These are phyloP conservation scores for Reticulascus tulasneorum DNA, from an alignment of 2,329 filamentous ascomycete genomes.

Conservation along the genomic window DNA sequence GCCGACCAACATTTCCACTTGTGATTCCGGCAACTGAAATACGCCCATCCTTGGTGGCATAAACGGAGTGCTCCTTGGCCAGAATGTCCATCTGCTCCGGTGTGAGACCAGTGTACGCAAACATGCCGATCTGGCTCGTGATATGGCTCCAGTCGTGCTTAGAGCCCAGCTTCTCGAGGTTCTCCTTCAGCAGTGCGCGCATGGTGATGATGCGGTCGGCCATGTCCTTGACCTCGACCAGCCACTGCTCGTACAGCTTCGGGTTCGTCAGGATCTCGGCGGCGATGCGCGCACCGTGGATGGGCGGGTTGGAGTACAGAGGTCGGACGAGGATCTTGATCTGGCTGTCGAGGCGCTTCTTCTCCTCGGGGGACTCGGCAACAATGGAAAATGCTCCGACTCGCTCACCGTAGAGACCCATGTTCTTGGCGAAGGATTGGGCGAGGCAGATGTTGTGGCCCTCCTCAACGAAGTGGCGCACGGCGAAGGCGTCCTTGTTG, in stretches of 20 bases:
- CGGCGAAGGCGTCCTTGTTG: slow-evolving; percentile 86
- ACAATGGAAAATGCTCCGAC: slow-evolving; percentile 95
- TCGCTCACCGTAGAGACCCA: slow-evolving; percentile 99
- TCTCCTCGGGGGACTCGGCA: slow-evolving; percentile 79
- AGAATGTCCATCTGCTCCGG: slow-evolving; percentile 87
- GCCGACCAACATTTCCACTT: slow-evolving; percentile 69
- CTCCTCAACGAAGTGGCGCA: slow-evolving; percentile 89
- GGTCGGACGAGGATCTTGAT: slow-evolving; percentile 97
- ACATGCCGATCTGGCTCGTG: slow-evolving; percentile 99
- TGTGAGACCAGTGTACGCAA: slow-evolving; percentile 92
- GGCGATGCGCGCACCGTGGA: slow-evolving; percentile 93
- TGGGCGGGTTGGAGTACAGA: slow-evolving; percentile 95
- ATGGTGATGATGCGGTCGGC: slow-evolving; percentile 98
- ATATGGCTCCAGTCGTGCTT: slow-evolving; percentile 99
- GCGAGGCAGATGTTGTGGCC: slow-evolving; percentile 84
- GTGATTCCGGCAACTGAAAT: slow-evolving; percentile 87
- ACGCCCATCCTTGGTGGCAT: slow-evolving; percentile 88
- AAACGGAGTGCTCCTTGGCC: slow-evolving; percentile 94
- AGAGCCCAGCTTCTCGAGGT: slow-evolving; percentile 91
- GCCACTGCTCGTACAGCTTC: slow-evolving; percentile 86
- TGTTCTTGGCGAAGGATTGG: slow-evolving; percentile 99
- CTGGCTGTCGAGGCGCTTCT: slow-evolving; percentile 93
- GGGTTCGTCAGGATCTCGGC: slow-evolving; percentile 86
- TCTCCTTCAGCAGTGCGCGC: slow-evolving; percentile 89
- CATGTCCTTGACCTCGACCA: slow-evolving; percentile 96